phyloP scores from a whole-genome alignment of 495 filamentous ascomycete species.

The Penicillium argentinense region DNA sequence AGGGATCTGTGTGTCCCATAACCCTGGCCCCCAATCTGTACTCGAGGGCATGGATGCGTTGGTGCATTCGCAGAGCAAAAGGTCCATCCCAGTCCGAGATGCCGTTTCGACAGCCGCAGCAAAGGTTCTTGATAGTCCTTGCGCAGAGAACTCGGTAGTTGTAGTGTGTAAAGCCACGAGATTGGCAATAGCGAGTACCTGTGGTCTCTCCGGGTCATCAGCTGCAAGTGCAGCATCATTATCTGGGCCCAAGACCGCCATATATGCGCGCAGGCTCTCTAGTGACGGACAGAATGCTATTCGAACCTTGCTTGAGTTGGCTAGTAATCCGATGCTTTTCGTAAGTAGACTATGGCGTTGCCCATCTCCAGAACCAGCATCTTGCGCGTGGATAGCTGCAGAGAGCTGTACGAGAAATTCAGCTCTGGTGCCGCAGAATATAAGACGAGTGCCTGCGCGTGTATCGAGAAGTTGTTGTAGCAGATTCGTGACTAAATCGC shows the following conservation, averaged over 20 bases:
- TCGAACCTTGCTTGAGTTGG: constrained; percentile 63
- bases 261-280: constrained; percentile 73
- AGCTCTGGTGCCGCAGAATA: constrained; percentile 68
- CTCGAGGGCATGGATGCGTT: constrained; percentile 31
- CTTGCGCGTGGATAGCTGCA: constrained; percentile 24
- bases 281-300: constrained; percentile 72
- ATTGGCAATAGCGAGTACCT: constrained; percentile 63
- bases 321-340: constrained; percentile 67
- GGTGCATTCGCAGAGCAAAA: constrained; percentile 44
- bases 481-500: constrained; percentile 50
- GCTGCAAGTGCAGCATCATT: background rate
- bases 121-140: constrained; percentile 72
- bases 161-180: constrained; percentile 65
- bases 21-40: constrained; percentile 31
- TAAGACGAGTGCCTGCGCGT: constrained; percentile 57
- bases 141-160: constrained; percentile 80
- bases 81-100: constrained; percentile 25
- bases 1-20: constrained; percentile 59
- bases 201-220: constrained; percentile 6
- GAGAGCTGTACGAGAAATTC: constrained; percentile 59
- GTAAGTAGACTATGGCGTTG: constrained; percentile 48
- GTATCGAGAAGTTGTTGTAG: constrained; percentile 61
- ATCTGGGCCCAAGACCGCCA: constrained; percentile 51
- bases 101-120: constrained; percentile 68
- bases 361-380: constrained; percentile 7